phyloP scores from a whole-genome alignment of 2,329 filamentous ascomycete genomes.

The Monilinia fructicola region DNA sequence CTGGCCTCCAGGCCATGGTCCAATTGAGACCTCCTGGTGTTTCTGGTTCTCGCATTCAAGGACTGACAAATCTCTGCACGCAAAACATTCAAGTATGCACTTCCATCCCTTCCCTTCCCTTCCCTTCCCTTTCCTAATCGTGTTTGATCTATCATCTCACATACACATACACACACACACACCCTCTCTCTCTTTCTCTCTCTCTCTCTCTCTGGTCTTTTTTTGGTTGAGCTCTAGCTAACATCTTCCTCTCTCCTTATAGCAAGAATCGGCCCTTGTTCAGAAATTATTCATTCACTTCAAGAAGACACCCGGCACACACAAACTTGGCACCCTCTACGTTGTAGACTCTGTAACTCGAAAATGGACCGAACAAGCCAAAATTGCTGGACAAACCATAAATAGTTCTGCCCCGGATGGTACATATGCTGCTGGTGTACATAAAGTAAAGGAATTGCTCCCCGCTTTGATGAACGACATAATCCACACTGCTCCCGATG shows the following conservation, averaged over 20 bases:
- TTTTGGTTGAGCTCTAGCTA: too few species aligned
- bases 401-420: constrained; percentile 81
- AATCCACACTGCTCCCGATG: constrained; percentile 78
- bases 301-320: constrained; percentile 88
- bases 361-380: constrained; percentile 96
- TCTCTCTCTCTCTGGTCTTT: neutral
- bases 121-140: too few species aligned
- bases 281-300: constrained; percentile 97
- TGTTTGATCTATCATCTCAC: constrained; percentile 27
- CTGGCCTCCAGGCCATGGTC: constrained; percentile 87
- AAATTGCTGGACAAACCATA: constrained; percentile 77
- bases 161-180: too few species aligned
- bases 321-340: constrained; percentile 99
- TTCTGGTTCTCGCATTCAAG: constrained; percentile 85
- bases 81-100: constrained; percentile 81
- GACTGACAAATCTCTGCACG: constrained; percentile 83
- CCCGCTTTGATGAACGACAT: constrained; percentile 95
- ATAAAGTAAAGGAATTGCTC: constrained; percentile 94
- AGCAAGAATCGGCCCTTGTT: constrained; percentile 86
- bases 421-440: constrained; percentile 90
- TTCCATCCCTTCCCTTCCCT: neutral
- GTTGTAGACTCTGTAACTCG: constrained; percentile 99
- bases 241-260: constrained; percentile 19
- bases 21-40: constrained; percentile 89
- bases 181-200: too few species aligned